A percentile compares a stretch with the other conserved stretches of the same genome.
Conservation (phyloP, 1,139 yeast genomes). For the Pichia sp. region DNA sequence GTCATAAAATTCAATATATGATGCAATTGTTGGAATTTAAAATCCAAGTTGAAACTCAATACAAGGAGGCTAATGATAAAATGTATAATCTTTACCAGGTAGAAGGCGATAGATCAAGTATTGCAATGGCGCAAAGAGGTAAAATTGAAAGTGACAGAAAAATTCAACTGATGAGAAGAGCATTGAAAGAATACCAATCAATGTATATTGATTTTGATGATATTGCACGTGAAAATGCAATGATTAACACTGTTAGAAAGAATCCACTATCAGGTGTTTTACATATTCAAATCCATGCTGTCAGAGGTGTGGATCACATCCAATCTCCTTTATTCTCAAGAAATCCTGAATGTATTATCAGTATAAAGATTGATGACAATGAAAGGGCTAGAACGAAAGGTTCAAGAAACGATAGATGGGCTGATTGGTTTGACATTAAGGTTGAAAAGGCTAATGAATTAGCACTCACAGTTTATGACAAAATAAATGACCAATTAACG, state of each 20-base stretch:
- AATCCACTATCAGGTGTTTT: constrained; percentile 80
- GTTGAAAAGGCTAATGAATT: constrained; percentile 90
- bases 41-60: constrained; percentile 87
- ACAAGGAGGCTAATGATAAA: constrained; percentile 86
- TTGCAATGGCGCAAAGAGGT: constrained; percentile 86
- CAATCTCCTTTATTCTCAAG: constrained; percentile 73
- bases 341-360: constrained; percentile 72
- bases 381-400: constrained; percentile 57
- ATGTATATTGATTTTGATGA: constrained; percentile 72
- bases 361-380: constrained; percentile 81
- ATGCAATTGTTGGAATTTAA: constrained; percentile 89
- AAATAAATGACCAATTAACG: constrained; percentile 52
- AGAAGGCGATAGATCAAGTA: constrained; percentile 85
- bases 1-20: constrained; percentile 95
- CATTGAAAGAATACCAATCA: constrained; percentile 81
- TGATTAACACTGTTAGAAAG: constrained; percentile 65
- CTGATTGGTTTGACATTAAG: constrained; percentile 70
- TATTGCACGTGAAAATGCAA: constrained; percentile 54
- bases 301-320: constrained; percentile 88
- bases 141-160: constrained; percentile 78
- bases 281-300: constrained; percentile 61
- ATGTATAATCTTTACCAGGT: constrained; percentile 75
- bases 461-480: constrained; percentile 82
- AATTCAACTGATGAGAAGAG: constrained; percentile 73
- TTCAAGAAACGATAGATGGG: constrained; percentile 76